Evolutionary conservation across 345 rosid species (phyloP).

Genomic region (Hypericum androsaemum): DNA sequence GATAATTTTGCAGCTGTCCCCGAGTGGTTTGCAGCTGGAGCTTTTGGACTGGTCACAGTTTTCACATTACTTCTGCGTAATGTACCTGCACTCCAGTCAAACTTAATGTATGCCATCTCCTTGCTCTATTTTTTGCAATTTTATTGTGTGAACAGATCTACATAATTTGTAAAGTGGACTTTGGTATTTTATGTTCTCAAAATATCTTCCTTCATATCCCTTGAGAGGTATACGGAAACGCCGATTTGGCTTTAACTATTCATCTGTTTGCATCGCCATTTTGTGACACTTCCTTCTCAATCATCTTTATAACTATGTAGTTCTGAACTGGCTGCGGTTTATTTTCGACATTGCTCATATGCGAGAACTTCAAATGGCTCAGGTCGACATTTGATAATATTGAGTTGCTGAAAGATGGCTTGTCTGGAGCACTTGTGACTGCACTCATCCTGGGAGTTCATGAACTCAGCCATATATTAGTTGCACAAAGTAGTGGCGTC

Average conservation of each 20-base stretch:
- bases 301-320: not conserved
- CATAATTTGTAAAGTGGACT: too few species aligned
- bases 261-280: too few species aligned
- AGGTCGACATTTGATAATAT: conserved; percentile 77
- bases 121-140: conserved; percentile 4
- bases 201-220: too few species aligned
- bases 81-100: conserved; percentile 77
- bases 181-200: too few species aligned
- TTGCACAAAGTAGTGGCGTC: conserved; percentile 49
- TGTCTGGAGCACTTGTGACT: conserved; percentile 82
- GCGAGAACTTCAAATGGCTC: conserved; percentile 18
- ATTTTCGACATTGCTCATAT: not conserved
- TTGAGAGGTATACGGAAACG: too few species aligned
- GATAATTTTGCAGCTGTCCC: conserved; percentile 63
- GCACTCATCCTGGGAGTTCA: conserved; percentile 72
- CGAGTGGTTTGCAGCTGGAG: conserved; percentile 94
- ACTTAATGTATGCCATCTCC: conserved; percentile 52
- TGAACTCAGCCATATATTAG: conserved; percentile 68
- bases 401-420: conserved; percentile 54
- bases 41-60: conserved; percentile 77
- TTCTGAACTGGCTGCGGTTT: not conserved
- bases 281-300: too few species aligned
- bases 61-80: conserved; percentile 80
- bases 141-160: not conserved
- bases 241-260: too few species aligned